Evolutionary conservation across 192 early-diverging fungal species (phyloP), one percentile per base, ranked within the genome.

Genomic region (Coemansia sp.): DNA sequence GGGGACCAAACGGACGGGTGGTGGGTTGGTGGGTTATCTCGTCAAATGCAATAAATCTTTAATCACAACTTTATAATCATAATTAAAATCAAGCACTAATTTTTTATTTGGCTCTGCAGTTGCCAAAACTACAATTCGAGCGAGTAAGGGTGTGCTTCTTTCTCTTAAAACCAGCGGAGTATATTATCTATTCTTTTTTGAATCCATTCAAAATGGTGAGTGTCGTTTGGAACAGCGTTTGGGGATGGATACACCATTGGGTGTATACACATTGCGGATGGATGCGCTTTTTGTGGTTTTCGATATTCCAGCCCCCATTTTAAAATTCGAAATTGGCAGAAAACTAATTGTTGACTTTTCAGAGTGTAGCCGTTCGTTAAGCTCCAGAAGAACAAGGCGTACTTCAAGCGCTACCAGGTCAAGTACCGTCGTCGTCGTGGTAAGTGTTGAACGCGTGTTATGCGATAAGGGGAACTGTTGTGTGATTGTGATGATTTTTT

Each of bases 351-450:
- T n/a, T 10, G 11, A 19, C 10, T 52, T 53, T 32, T 32, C 32
- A 32, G 32, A n/a, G 19, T 71, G 60, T 77, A 77, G 88, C 84
- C 88, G 45, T 90, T 91, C 77, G 83, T 90, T 66, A 90, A 91
- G 88, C 80, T 86, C 60, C 88, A 91, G 78, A 97, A 97, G 91
- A 94, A 93, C 88, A 94, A 95, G 89, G 94, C 97, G 75, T 99
- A 97, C 92, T 99, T 92, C 90, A 96, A 96, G 91, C 93, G 95
- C 73, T 97, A 86, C 92, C 95, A 99, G 88, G 93, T 94, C 88
- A 99, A 98, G 92, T 99, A 96, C 92, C 88, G 97, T 66, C 90
- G 97, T 87, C 85, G 97, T 73, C 85, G 97, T 82, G 96, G 96
- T 98, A 85, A 75, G 85, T 85, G 54, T 13, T 43, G 37, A 26